Evolutionary conservation across 2,329 filamentous ascomycete genomes (phyloP).

Genomic region (Aureobasidium sp.): DNA sequence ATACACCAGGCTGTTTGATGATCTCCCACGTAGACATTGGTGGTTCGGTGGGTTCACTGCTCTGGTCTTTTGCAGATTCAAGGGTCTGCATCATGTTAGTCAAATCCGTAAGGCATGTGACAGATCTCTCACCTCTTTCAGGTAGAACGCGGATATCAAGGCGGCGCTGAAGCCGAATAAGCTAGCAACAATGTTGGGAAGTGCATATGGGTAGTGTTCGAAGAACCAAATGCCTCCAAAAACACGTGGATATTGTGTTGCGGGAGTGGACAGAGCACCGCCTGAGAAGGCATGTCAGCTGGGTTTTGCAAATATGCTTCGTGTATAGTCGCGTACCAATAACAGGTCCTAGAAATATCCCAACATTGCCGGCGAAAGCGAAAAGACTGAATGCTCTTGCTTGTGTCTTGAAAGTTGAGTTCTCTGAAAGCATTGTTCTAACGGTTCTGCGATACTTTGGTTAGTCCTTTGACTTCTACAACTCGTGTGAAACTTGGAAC

Average conservation of each 20-base stretch:
- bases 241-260: constrained; percentile 51
- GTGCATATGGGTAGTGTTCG: constrained; percentile 56
- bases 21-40: constrained; percentile 48
- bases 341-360: constrained; percentile 65
- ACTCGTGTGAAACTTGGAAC: not conserved
- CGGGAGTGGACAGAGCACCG: constrained; percentile 62
- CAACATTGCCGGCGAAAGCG: constrained; percentile 66
- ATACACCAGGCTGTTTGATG: constrained; percentile 56
- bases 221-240: constrained; percentile 56
- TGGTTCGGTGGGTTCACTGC: constrained; percentile 20
- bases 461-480: not conserved
- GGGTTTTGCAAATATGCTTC: not conserved
- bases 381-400: constrained; percentile 70
- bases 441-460: constrained; percentile 44
- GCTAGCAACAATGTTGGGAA: constrained; percentile 55
- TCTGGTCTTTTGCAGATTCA: constrained; percentile 18
- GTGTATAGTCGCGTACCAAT: constrained; percentile 34
- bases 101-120: not conserved
- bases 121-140: constrained; percentile 47
- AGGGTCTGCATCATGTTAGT: constrained; percentile 1
- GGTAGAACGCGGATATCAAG: constrained; percentile 46
- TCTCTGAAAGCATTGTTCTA: constrained; percentile 69
- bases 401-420: constrained; percentile 62
- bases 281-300: constrained; percentile 37
- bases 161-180: constrained; percentile 49